Base-by-base conservation (phyloP, 164 flowering plant species). In the Annona squamosa region DNA sequence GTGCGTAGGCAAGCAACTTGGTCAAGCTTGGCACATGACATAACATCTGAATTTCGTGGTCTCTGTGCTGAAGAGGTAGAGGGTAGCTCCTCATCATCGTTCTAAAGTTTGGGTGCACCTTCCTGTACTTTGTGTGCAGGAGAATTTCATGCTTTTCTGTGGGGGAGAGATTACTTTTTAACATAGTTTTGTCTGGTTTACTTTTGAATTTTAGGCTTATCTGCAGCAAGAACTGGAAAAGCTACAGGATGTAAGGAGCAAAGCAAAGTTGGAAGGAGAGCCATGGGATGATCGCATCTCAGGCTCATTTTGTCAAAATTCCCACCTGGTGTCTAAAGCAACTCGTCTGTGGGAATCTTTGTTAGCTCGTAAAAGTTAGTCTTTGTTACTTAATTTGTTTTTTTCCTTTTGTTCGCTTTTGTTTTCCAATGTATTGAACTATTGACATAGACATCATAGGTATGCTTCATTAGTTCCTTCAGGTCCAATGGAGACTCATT, bases 41-140 rank as follows among this genome's bases (percentile, higher is more conserved):
- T 93, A 93, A 93, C 99, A 70, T 95, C 98, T 74, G 99, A 93
- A 79, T 96, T 92, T 82, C 97, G 99, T 79, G 94, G 97, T 69
- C 93, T 96, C 68, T 93, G 97, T 89, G 98, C 98, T 70, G 99
- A 96, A 84, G 99, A 93, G 97, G 99, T 96, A 85, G 75, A 78
- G 46, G 61, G 63, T 69, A 71, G 74, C 77, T 66, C 19, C 65
- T 66, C 19, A 62, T 71, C 65, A 71, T 64, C 63, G n/a, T 64
- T 57, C 64, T 52, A 64, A 17, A 26, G 6, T 70, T 41, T 5
- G 18, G 13, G 5, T 70, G 46, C 17, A 26, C 64, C 52, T 69
- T 43, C 0, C 47, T 68, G 18, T 19, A 18, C 46, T 13, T 46
- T 46, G 41, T 26, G n/a, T 26, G 37, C 37, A 26, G 37, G 37